Evolutionary conservation across 768 basidiomycete genomes (phyloP).

Genomic region (Hysterangium stoloniferum): DNA sequence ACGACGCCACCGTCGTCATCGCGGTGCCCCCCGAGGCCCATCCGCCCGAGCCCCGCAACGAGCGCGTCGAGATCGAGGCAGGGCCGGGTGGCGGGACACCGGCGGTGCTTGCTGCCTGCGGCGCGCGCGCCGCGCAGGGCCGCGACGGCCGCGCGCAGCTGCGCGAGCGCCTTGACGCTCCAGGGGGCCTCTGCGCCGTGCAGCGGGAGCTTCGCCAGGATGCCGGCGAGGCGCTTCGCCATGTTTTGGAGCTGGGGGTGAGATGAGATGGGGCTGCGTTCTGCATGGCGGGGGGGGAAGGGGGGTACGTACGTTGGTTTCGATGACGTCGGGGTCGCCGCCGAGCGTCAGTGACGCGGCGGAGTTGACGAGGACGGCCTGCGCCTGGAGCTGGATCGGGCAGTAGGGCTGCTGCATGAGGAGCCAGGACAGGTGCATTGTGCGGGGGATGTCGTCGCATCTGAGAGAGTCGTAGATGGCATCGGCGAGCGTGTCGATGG

Average conservation of each 20-base stretch:
- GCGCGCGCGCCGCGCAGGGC: not conserved
- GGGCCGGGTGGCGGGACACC: not conserved
- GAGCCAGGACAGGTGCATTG: conserved; percentile 8
- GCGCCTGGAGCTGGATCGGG: conserved; percentile 1
- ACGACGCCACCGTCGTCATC: too few species aligned
- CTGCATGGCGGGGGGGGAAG: not conserved
- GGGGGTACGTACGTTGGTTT: conserved; percentile 1
- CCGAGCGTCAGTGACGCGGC: conserved; percentile 8
- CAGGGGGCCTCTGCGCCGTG: conserved; percentile 5
- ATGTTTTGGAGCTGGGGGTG: conserved; percentile 3
- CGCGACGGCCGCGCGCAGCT: conserved; percentile 2
- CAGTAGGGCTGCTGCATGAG: conserved; percentile 7
- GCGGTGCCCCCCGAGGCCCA: not conserved
- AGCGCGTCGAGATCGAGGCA: conserved; percentile 6
- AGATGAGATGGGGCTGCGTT: not conserved
- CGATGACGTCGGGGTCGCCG: conserved; percentile 8
- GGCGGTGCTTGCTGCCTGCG: not conserved
- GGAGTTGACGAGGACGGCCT: conserved; percentile 7
- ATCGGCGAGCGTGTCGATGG: conserved; percentile 3
- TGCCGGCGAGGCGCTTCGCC: not conserved
- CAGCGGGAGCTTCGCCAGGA: not conserved
- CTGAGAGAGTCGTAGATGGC: not conserved
- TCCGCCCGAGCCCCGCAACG: conserved; percentile 1
- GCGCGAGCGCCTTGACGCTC: conserved; percentile 4
- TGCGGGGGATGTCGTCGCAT: conserved; percentile 6